A percentile compares a stretch with the other conserved stretches of the same genome.
These are phyloP conservation scores for Mycosphaerella sp. DNA, from an alignment of 2,329 filamentous ascomycete species.

Conservation along the genomic window DNA sequence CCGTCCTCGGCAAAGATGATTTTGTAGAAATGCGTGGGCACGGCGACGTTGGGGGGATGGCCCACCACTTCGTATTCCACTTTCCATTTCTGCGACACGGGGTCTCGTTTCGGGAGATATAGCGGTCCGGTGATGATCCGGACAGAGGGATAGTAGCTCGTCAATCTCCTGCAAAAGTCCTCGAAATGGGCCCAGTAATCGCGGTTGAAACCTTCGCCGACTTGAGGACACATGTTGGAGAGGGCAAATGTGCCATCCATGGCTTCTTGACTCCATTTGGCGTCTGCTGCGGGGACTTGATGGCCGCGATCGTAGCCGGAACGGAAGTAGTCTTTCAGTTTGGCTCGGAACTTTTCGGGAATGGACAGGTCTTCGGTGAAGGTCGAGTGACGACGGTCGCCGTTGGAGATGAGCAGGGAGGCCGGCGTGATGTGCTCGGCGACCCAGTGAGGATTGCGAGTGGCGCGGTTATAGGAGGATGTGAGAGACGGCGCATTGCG, in stretches of 20 bases:
- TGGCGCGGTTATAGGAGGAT: conserved; percentile 84
- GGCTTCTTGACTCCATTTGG: conserved; percentile 87
- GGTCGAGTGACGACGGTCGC: conserved; percentile 73
- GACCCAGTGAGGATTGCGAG: conserved; percentile 86
- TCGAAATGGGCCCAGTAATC: conserved; percentile 99
- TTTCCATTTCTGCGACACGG: conserved; percentile 85
- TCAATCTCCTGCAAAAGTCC: conserved; percentile 86
- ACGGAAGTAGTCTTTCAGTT: conserved; percentile 88
- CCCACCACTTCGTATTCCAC: conserved; percentile 95
- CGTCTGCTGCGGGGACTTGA: conserved; percentile 93
- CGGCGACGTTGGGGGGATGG: conserved; percentile 83
- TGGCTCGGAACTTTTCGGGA: conserved; percentile 80
- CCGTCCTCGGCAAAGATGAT: conserved; percentile 94
- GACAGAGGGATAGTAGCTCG: conserved; percentile 73
- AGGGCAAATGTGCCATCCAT: conserved; percentile 95
- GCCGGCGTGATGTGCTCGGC: conserved; percentile 89
- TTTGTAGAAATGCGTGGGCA: conserved; percentile 99
- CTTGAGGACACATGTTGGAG: conserved; percentile 96
- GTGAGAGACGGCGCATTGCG: conserved; percentile 69
- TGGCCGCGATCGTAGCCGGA: conserved; percentile 94
- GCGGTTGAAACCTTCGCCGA: conserved; percentile 95
- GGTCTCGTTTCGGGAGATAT: conserved; percentile 80
- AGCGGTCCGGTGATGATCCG: conserved; percentile 88
- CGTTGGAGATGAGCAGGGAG: conserved; percentile 68
- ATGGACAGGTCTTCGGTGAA: conserved; percentile 79